These are phyloP conservation scores for Protoeuglena noctilucae DNA, from an alignment of 139 green algal species.

Conservation along the genomic window DNA sequence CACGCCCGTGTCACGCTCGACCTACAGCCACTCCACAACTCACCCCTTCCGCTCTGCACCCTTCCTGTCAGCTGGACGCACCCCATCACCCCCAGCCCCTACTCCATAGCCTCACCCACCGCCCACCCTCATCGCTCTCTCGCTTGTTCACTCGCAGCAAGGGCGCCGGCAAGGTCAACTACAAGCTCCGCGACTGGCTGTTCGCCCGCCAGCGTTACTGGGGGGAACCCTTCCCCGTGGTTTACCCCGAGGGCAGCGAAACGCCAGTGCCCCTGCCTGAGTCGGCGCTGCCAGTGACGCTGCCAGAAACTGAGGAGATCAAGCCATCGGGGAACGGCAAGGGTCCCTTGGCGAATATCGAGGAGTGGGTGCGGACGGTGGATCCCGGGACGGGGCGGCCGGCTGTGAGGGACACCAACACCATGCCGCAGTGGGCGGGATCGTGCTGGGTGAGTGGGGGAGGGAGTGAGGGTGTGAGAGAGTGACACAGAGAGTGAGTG, in stretches of 20 bases:
- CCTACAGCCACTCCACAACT: too few species aligned
- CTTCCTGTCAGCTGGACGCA: too few species aligned
- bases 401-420: constrained; percentile 73
- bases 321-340: constrained; percentile 70
- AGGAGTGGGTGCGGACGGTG: constrained; percentile 57
- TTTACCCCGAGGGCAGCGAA: constrained; percentile 50
- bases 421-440: constrained; percentile 90
- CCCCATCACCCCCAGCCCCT: too few species aligned
- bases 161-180: constrained; percentile 63
- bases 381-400: constrained; percentile 30
- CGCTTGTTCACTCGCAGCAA: constrained; percentile 1
- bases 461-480: constrained; percentile 67
- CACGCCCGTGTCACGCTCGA: too few species aligned
- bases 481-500: constrained; percentile 34
- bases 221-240: constrained; percentile 95
- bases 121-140: not conserved
- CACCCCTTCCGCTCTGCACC: too few species aligned
- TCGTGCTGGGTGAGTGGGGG: too few species aligned
- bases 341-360: constrained; percentile 60
- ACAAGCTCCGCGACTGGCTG: constrained; percentile 96
- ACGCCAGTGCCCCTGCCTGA: constrained; percentile 51
- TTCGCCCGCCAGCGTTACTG: constrained; percentile 97
- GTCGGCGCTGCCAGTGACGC: constrained; percentile 59
- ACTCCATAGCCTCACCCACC: not conserved
- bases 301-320: constrained; percentile 79